Conservation (phyloP, 176 grass and related monocot species). For the Miscanthus lutarioriparius region DNA sequence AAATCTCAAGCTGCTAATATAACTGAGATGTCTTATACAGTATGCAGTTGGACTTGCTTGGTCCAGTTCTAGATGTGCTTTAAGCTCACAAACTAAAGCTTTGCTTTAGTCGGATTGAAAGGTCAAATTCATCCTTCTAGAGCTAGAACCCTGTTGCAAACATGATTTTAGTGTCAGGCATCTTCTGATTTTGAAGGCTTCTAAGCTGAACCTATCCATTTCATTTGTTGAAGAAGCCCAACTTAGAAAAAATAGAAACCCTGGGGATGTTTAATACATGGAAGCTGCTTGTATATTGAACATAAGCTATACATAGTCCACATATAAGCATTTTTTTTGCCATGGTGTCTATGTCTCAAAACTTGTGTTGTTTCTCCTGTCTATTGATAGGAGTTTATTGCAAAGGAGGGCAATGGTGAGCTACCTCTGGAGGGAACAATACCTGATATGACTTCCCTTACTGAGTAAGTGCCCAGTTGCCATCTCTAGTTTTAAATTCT, state of each 20-base stretch:
- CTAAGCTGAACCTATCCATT: neutral
- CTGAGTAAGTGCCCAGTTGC: constrained; percentile 58
- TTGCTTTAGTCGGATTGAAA: neutral
- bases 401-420: constrained; percentile 79
- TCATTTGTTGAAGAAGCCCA: constrained; percentile 3
- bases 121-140: neutral
- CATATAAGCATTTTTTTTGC: neutral
- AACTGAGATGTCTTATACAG: neutral
- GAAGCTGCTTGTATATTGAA: constrained; percentile 20
- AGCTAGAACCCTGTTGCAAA: neutral
- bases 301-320: neutral
- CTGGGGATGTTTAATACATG: neutral
- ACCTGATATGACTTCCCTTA: constrained; percentile 98
- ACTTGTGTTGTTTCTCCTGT: neutral
- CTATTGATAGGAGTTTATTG: constrained; percentile 75
- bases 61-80: neutral
- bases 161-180: neutral
- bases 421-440: constrained; percentile 92
- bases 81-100: neutral
- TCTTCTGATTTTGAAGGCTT: neutral
- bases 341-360: neutral
- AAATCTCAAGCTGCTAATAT: neutral
- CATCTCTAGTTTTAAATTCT: constrained; percentile 6
- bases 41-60: neutral
- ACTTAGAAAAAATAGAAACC: neutral